phyloP scores from a whole-genome alignment of 495 filamentous ascomycete genomes.

The Achaetomiella virescens region DNA sequence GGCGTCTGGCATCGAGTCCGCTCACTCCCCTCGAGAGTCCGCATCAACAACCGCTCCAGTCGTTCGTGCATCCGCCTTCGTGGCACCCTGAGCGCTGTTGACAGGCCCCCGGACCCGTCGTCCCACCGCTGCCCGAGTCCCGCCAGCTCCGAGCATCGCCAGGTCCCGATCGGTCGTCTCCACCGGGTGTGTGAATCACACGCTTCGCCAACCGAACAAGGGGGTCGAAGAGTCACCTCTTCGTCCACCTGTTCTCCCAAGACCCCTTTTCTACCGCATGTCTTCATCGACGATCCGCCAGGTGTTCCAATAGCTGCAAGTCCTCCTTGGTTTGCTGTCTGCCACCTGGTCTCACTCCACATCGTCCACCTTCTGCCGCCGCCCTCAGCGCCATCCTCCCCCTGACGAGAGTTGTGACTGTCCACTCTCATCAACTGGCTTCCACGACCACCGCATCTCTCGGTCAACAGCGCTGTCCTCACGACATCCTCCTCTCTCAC shows the following conservation, averaged over 20 bases:
- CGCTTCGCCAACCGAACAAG: constrained; percentile 31
- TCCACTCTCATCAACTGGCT: background rate
- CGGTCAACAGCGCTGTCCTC: constrained; percentile 2
- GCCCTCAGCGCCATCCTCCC: background rate
- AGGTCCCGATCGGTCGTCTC: constrained; percentile 23
- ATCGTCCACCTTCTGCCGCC: background rate
- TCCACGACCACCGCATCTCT: constrained; percentile 3
- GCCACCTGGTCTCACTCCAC: constrained; percentile 30
- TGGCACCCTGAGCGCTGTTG: constrained; percentile 10
- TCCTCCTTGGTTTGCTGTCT: constrained; percentile 27
- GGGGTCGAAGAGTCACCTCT: constrained; percentile 45
- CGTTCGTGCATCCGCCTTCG: background rate
- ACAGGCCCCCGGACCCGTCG: constrained; percentile 15
- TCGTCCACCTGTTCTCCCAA: constrained; percentile 39
- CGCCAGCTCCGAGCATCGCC: constrained; percentile 16
- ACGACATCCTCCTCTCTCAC: background rate
- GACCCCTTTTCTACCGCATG: constrained; percentile 34
- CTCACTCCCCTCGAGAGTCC: background rate
- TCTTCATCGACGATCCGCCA: constrained; percentile 34
- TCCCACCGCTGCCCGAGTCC: constrained; percentile 8
- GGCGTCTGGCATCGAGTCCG: constrained; percentile 3
- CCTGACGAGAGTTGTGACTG: constrained; percentile 11
- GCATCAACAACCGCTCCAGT: background rate
- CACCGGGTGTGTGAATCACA: constrained; percentile 29
- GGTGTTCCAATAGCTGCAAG: constrained; percentile 34